Base-by-base conservation (phyloP, 257 asterid genomes). In the Solanum sejunctum region DNA sequence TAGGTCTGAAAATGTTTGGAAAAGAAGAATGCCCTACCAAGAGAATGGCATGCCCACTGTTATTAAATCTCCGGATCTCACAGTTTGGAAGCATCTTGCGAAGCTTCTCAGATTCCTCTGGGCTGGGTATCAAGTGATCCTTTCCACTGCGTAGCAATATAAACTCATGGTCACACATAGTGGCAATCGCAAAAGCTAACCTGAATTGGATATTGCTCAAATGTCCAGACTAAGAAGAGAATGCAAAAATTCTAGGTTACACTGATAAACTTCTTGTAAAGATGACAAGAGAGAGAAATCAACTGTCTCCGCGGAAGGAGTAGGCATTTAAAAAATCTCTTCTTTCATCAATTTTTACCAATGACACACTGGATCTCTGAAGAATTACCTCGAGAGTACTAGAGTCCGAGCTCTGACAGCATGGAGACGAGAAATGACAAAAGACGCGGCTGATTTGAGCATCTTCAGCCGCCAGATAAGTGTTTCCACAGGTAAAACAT, bases 401-500 rank as follows among this genome's bases (percentile, higher is more conserved):
- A 94, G 85, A 20, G 96, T 91, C 82, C 92, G 91, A 89, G 98
- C 93, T 91, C 90, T 95, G 85, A 95, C 95, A 71, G 99, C 96
- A 90, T 94, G 97, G 75, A 94, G 98, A 12, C 98, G 94, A 84
- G 98, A 95, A 89, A 93, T 95, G 82, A 94, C 91, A 84, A 71
- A 95, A 77, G 92, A 86, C 79, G 95, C 93, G 79, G 92, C 98
- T 67, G 96, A 90, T 87, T 94, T 92, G 36, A 95, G 92, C 89
- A 95, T 86, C 85, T 88, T 87, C 85, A 94, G 92, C 92, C 90
- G 93, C 97, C 98, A 94, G 7, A 60, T 56, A 83, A 93, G 91
- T 11, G 94, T 88, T 85, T 93, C 95, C 57, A 12, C 87, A 43
- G 87, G 87, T 85, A 92, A 86, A 51, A 81, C 86, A 81, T 90